These are phyloP conservation scores for Saturnispora gosingensis DNA, from an alignment of 805 yeast species.

Conservation along the genomic window DNA sequence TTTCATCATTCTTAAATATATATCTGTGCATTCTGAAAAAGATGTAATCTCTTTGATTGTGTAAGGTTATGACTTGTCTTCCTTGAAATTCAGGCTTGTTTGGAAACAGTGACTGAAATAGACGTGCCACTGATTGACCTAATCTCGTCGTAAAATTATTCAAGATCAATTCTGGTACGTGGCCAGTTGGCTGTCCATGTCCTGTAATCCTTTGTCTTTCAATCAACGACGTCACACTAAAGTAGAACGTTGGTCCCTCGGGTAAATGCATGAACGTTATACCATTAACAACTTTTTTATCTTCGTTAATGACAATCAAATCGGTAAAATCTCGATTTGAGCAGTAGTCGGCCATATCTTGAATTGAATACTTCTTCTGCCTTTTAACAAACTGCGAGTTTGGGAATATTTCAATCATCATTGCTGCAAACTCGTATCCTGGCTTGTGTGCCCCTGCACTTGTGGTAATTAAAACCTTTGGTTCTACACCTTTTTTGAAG, in stretches of 20 bases:
- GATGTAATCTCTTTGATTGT: slow-evolving; percentile 91
- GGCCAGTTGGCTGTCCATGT: slow-evolving; percentile 86
- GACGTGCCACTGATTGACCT: slow-evolving; percentile 86
- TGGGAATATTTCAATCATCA: slow-evolving; percentile 76
- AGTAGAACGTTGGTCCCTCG: slow-evolving; percentile 90
- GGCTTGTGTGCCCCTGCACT: slow-evolving; percentile 75
- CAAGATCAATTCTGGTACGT: slow-evolving; percentile 83
- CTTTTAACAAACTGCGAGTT: slow-evolving; percentile 81
- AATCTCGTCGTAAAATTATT: slow-evolving; percentile 89
- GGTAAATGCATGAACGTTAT: slow-evolving; percentile 90
- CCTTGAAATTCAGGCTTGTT: slow-evolving; percentile 91
- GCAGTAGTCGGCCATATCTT: slow-evolving; percentile 80
- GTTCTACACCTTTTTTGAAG: slow-evolving; percentile 45
- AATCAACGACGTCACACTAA: slow-evolving; percentile 67
- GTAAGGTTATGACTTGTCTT: slow-evolving; percentile 89
- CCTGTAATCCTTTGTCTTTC: slow-evolving; percentile 72
- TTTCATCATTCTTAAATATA: slow-evolving; percentile 78
- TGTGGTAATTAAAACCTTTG: slow-evolving; percentile 86
- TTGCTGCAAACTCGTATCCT: slow-evolving; percentile 86
- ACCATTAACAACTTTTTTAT: slow-evolving; percentile 86
- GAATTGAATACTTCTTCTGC: slow-evolving; percentile 72
- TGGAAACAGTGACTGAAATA: slow-evolving; percentile 89
- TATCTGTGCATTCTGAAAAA: slow-evolving; percentile 95
- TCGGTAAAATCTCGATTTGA: slow-evolving; percentile 80
- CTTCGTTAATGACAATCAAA: slow-evolving; percentile 84